These are phyloP conservation scores for Xerocomus spinulosus DNA, from an alignment of 768 basidiomycete species.

Conservation along the genomic window DNA sequence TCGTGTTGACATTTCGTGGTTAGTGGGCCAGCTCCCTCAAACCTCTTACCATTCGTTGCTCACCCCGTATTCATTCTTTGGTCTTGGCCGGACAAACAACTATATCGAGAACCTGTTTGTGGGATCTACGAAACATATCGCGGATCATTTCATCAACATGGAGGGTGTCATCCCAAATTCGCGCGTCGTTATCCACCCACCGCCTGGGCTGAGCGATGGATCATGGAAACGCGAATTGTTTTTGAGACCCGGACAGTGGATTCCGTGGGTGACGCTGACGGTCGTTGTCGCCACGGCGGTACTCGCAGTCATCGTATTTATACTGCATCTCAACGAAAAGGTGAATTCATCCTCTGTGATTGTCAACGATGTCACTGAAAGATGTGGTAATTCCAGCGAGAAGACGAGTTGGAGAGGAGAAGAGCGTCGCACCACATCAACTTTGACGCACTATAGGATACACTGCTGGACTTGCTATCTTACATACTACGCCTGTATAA, in stretches of 20 bases:
- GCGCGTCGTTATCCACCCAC: conserved; percentile 90
- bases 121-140: conserved; percentile 75
- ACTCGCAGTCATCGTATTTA: conserved; percentile 77
- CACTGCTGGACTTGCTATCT: conserved; percentile 3
- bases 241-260: conserved; percentile 93
- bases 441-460: conserved; percentile 78
- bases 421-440: conserved; percentile 94
- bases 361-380: conserved; percentile 5
- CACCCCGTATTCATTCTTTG: conserved; percentile 93
- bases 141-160: conserved; percentile 81
- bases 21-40: conserved; percentile 90
- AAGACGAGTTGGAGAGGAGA: conserved; percentile 89
- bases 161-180: conserved; percentile 98
- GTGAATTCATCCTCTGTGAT: conserved; percentile 37
- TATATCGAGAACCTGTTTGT: conserved; percentile 99
- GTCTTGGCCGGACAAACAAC: conserved; percentile 96
- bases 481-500: conserved; percentile 15
- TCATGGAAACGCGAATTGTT: conserved; percentile 87
- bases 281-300: conserved; percentile 69
- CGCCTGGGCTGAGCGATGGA: conserved; percentile 44
- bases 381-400: conserved; percentile 56
- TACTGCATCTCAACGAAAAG: conserved; percentile 91
- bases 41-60: conserved; percentile 87
- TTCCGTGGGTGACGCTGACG: conserved; percentile 93
- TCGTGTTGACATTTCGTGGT: conserved; percentile 2